Percentiles rank a stretch among this genome's conserved stretches.
phyloP scores from a whole-genome alignment of 2,329 filamentous ascomycete genomes.

The Penicillium sp. region DNA sequence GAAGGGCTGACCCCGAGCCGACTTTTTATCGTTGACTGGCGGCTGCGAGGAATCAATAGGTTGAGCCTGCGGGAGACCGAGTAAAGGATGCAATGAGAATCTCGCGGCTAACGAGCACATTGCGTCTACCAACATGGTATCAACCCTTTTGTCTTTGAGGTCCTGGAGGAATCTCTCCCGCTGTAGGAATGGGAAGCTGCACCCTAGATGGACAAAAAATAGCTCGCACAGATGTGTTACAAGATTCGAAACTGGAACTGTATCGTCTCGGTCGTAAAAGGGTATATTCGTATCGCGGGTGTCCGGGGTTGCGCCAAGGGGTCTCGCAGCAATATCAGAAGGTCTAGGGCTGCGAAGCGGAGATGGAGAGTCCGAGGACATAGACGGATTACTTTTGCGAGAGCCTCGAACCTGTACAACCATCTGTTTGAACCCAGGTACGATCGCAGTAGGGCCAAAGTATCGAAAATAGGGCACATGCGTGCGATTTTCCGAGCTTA shows the following conservation, averaged over 20 bases:
- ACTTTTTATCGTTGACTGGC: conserved; percentile 41
- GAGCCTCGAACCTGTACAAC: conserved; percentile 59
- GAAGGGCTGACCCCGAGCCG: conserved; percentile 72
- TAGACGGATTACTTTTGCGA: conserved; percentile 39
- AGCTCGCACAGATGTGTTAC: conserved; percentile 73
- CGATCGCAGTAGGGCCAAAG: conserved; percentile 85
- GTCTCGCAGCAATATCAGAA: conserved; percentile 19
- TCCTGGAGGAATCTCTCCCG: conserved; percentile 68
- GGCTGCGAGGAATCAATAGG: conserved; percentile 43
- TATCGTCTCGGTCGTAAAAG: conserved; percentile 70
- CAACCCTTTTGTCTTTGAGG: conserved; percentile 74
- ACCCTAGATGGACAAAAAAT: conserved; percentile 78
- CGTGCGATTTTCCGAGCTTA: conserved; percentile 37
- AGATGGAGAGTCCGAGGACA: conserved; percentile 39
- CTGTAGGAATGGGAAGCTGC: conserved; percentile 79
- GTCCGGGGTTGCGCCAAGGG: conserved; percentile 22
- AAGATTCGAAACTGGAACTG: conserved; percentile 66
- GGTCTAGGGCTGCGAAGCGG: conserved; percentile 36
- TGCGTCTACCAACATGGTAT: conserved; percentile 80
- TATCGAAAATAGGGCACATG: conserved; percentile 83
- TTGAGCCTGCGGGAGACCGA: conserved; percentile 51
- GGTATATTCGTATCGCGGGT: conserved; percentile 51
- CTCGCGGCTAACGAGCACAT: conserved; percentile 78
- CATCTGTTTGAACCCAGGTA: conserved; percentile 91
- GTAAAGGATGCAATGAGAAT: conserved; percentile 62